phyloP scores from a whole-genome alignment of 2,329 filamentous ascomycete genomes.

The Ophiosphaerella korrae region DNA sequence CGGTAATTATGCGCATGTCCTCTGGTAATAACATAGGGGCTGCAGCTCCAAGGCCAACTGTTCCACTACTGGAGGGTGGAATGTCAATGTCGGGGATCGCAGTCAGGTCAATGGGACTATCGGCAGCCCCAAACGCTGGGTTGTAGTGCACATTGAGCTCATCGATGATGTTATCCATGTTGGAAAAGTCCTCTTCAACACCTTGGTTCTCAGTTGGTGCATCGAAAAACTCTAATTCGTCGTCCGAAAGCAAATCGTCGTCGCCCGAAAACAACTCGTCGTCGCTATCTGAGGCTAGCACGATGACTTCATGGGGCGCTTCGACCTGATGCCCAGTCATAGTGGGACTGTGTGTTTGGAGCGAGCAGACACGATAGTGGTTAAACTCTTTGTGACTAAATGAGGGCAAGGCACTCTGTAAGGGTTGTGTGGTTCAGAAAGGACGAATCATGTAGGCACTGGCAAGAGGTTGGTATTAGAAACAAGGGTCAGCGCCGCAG shows the following conservation, averaged over 20 bases:
- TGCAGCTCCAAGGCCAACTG: neutral
- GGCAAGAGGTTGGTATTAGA: neutral
- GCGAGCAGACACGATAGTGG: neutral
- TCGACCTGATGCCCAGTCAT: conserved; percentile 17
- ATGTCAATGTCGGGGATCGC: conserved; percentile 29
- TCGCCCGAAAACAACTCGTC: conserved; percentile 18
- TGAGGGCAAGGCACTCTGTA: no score
- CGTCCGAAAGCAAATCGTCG: conserved; percentile 8
- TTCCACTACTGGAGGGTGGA: conserved; percentile 14
- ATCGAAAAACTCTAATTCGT: conserved; percentile 9
- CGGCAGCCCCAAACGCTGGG: conserved; percentile 3
- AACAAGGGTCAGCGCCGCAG: neutral
- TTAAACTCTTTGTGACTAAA: neutral
- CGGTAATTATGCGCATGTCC: conserved; percentile 16
- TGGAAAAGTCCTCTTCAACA: conserved; percentile 2
- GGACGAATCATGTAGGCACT: neutral
- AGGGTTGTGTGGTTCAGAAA: neutral
- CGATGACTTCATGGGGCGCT: conserved; percentile 17
- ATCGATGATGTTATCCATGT: conserved; percentile 6
- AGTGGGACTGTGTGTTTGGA: neutral
- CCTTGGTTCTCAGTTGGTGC: conserved; percentile 4
- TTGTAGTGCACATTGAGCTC: neutral
- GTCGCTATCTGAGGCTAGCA: conserved; percentile 32
- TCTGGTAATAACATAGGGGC: neutral
- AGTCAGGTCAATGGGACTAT: conserved; percentile 27